These are phyloP conservation scores for Suaeda aralocaspica DNA, from an alignment of 148 eudicot species.

Conservation along the genomic window DNA sequence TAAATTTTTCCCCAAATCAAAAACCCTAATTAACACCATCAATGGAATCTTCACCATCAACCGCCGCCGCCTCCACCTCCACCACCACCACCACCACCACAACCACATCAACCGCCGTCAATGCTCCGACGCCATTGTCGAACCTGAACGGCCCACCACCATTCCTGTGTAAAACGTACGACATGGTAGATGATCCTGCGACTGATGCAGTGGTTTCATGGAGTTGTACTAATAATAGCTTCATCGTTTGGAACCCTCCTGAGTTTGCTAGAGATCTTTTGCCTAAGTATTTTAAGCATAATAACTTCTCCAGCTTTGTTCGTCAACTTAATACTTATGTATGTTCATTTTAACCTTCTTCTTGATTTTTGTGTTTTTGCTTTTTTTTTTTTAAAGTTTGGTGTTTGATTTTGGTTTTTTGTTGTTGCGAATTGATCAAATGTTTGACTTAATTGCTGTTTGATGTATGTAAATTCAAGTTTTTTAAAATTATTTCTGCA, in stretches of 20 bases:
- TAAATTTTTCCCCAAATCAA: not conserved
- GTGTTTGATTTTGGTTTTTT: not conserved
- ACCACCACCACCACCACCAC: not conserved
- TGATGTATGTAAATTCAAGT: not conserved
- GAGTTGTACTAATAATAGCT: conserved; percentile 72
- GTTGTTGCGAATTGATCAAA: not conserved
- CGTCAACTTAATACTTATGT: conserved; percentile 87
- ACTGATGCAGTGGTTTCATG: conserved; percentile 73
- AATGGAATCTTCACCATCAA: conserved; percentile 18
- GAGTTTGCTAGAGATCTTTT: conserved; percentile 67
- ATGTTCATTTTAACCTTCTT: conserved; percentile 16
- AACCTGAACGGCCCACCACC: conserved; percentile 57
- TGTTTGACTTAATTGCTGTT: not conserved
- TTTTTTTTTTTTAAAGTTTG: not conserved
- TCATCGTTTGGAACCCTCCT: conserved; percentile 85
- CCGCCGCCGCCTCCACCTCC: not conserved
- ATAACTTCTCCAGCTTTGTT: conserved; percentile 87
- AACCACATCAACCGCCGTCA: not conserved
- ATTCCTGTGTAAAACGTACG: conserved; percentile 66
- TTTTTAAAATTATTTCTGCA: not conserved
- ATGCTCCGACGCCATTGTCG: conserved; percentile 39
- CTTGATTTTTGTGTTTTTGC: not conserved
- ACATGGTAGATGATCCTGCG: conserved; percentile 67
- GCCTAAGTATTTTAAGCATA: conserved; percentile 88
- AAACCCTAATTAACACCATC: not conserved